Base-by-base conservation (phyloP, 805 yeast species). In the Pichia heedii region DNA sequence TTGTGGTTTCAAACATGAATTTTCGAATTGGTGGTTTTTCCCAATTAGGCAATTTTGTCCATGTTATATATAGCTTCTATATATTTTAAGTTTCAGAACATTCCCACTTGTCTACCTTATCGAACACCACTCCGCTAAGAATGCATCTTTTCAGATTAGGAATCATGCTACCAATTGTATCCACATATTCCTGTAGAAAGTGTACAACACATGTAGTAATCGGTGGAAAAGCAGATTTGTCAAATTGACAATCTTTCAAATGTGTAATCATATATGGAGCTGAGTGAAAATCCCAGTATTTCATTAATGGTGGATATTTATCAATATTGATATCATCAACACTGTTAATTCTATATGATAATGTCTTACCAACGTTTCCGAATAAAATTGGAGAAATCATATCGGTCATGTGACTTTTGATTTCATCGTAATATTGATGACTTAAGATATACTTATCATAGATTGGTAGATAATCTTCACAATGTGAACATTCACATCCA, bases 401-500 rank as follows among this genome's bases (percentile, higher is more conserved):
- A 51, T 84, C 93, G 45, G 71, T 76, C 57, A 69, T 76, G 10
- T 63, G 65, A 0, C 71, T 72, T 8, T 65, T 65, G 3, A 62
- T 56, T 5, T 57, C 57, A 46, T 74, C 75, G 52, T 70, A 79
- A 55, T 76, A 78, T 40, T 74, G 76, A 54, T 84, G 94, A 39
- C 73, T 69, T 71, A 79, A 72, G 39, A 83, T 58, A 50, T 70
- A 82, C 15, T 72, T 67, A 51, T 84, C 94, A 40, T 79, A 66
- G 11, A 72, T 50, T 0, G 71, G 71, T 21, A 83, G 58, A 41
- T 63, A 63, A 13, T 63, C 62, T 5, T 44, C 43, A 53, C 94
- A 84, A 49, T 69, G 74, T 1, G 50, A 47, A 55, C 94, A 84
- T 33, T 69, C 70, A 57, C 90, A 83, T 0, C 90, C 90, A 55